Conservation (phyloP, 108 stramenopile species). For the Nannochloropsis oceanica region DNA sequence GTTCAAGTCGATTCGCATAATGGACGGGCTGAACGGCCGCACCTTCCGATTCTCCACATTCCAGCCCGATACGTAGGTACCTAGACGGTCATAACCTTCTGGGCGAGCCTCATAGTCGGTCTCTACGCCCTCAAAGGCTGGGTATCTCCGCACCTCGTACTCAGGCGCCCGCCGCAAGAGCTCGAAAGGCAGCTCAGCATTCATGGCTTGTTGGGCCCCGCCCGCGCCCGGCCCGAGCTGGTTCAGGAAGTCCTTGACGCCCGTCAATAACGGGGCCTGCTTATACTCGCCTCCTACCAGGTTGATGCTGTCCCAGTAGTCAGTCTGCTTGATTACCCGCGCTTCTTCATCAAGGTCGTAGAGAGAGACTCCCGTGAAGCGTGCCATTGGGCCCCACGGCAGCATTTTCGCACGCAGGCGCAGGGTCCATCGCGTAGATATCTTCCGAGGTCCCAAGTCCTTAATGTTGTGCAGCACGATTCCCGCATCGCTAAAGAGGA, state of each 20-base stretch:
- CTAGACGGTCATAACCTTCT: conserved; percentile 58
- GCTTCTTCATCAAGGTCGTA: conserved; percentile 49
- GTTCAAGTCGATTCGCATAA: conserved; percentile 52
- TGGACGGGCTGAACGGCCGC: conserved; percentile 56
- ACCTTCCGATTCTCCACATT: conserved; percentile 29
- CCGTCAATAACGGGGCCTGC: conserved; percentile 35
- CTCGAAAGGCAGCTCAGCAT: conserved; percentile 57
- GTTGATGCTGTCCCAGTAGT: conserved; percentile 91
- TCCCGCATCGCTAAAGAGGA: conserved; percentile 69
- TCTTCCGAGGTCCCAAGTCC: conserved; percentile 34
- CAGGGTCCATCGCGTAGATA: conserved; percentile 79
- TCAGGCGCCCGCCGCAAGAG: conserved; percentile 56
- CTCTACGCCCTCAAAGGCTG: conserved; percentile 42
- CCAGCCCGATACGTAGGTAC: conserved; percentile 42
- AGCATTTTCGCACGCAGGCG: conserved; percentile 56
- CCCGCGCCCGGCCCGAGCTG: conserved; percentile 45
- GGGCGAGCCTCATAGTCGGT: conserved; percentile 54
- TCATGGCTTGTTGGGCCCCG: conserved; percentile 29
- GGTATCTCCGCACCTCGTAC: conserved; percentile 65
- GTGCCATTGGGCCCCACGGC: conserved; percentile 75
- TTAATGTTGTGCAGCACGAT: conserved; percentile 66
- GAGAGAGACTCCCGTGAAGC: conserved; percentile 80
- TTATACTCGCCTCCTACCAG: conserved; percentile 36
- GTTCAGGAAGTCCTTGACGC: conserved; percentile 52
- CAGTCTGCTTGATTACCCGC: conserved; percentile 44